A percentile compares a stretch with the other conserved stretches of the same genome.
Evolutionary conservation across 495 filamentous ascomycete genomes (phyloP).

Genomic region (Aspergillus olivimuriae): DNA sequence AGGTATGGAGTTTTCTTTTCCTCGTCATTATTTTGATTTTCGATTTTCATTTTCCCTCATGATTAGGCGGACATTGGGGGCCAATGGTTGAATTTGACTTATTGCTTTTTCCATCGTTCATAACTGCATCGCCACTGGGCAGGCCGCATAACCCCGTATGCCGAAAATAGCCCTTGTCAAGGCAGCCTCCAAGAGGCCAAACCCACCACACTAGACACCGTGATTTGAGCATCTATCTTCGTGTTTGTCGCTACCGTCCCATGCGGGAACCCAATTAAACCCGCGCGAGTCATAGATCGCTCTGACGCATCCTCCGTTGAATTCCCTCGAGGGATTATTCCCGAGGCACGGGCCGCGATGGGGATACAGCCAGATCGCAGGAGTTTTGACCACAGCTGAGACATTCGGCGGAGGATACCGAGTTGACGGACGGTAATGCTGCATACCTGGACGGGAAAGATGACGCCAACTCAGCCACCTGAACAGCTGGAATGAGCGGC

Average conservation of each 20-base stretch:
- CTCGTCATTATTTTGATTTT: too few relatives aligned
- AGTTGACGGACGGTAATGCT: too few relatives aligned
- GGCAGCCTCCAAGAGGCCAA: too few relatives aligned
- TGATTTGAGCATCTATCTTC: too few relatives aligned
- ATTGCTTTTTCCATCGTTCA: not conserved
- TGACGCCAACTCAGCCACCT: slow-evolving; percentile 16
- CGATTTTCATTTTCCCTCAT: too few relatives aligned
- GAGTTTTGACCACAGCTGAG: not conserved
- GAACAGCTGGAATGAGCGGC: slow-evolving; percentile 13
- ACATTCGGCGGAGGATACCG: too few relatives aligned
- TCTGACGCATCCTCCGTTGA: too few relatives aligned
- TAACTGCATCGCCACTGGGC: not conserved
- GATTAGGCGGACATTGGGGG: not conserved
- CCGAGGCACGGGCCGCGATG: slow-evolving; percentile 3
- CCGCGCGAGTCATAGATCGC: too few relatives aligned
- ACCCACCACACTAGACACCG: too few relatives aligned
- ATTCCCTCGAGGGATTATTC: slow-evolving; percentile 1
- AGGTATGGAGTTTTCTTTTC: too few relatives aligned
- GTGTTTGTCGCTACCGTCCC: too few relatives aligned
- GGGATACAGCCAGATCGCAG: not conserved
- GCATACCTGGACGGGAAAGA: too few relatives aligned
- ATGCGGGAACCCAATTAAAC: not conserved
- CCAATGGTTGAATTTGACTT: not conserved
- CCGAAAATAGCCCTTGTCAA: not conserved
- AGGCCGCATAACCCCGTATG: not conserved